Conservation (phyloP, 768 basidiomycete genomes). For the Pulveroboletus frians region DNA sequence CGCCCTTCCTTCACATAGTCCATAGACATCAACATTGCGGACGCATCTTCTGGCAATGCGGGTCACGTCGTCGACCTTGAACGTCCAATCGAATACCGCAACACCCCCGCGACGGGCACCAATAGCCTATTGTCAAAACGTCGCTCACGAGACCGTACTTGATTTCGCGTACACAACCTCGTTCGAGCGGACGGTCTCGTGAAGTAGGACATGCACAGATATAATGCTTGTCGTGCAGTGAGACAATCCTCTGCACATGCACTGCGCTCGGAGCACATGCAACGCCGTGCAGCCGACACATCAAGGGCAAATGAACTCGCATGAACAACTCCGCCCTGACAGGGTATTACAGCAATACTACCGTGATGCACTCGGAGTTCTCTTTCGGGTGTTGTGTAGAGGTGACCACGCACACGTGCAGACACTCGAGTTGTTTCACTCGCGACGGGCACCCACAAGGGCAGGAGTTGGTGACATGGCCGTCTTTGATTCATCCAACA, state of each 20-base stretch:
- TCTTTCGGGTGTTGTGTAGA: too few relatives aligned
- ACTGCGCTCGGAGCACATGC: background rate
- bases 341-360: background rate
- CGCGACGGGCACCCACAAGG: too few relatives aligned
- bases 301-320: background rate
- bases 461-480: too few relatives aligned
- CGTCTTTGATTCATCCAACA: too few relatives aligned
- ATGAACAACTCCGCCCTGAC: background rate
- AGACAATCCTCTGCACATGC: background rate
- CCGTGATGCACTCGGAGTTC: background rate
- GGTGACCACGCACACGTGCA: too few relatives aligned
- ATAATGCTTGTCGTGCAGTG: background rate
- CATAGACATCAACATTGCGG: constrained; percentile 38
- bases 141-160: constrained; percentile 28
- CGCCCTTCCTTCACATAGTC: background rate
- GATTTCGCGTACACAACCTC: constrained; percentile 22
- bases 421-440: too few relatives aligned
- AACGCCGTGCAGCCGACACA: background rate
- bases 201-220: background rate
- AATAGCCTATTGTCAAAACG: constrained; percentile 35
- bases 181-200: background rate
- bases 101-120: constrained; percentile 34
- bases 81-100: constrained; percentile 36
- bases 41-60: constrained; percentile 38
- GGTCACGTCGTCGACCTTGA: constrained; percentile 39